phyloP scores from a whole-genome alignment of 257 asterid genomes.

The Solanum virginianum region DNA sequence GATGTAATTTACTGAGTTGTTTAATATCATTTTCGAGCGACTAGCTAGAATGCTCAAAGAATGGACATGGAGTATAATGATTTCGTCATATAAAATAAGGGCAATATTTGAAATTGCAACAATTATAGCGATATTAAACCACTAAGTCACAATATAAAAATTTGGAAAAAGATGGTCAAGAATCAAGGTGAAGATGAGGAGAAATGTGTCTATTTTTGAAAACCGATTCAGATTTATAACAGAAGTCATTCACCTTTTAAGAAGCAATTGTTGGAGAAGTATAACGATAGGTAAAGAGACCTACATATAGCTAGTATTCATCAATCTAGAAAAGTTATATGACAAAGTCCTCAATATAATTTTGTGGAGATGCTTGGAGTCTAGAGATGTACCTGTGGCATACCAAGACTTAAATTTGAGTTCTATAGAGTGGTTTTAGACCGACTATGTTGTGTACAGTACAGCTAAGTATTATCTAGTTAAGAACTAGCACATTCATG shows the following conservation, averaged over 20 bases:
- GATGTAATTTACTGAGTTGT: background rate
- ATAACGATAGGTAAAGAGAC: background rate
- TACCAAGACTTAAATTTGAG: background rate
- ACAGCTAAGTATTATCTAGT: background rate
- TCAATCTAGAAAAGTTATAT: background rate
- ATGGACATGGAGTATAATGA: background rate
- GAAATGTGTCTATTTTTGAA: background rate
- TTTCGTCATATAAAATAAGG: background rate
- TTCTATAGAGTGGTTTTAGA: background rate
- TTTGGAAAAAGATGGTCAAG: background rate
- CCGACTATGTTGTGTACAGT: accelerated
- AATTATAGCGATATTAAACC: background rate
- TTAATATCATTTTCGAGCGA: background rate
- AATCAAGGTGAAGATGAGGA: background rate
- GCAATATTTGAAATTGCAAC: background rate
- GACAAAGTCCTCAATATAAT: no score
- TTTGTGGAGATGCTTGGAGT: background rate
- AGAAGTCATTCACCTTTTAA: background rate
- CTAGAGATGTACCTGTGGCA: no score
- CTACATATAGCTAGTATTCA: background rate
- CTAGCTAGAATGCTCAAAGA: background rate
- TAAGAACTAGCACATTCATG: background rate
- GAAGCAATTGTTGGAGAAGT: background rate
- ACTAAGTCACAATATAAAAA: background rate
- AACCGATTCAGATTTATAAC: background rate